Percentiles rank a stretch among this genome's conserved stretches.
phyloP scores from a whole-genome alignment of 345 rosid species.

The Brassica nigra region DNA sequence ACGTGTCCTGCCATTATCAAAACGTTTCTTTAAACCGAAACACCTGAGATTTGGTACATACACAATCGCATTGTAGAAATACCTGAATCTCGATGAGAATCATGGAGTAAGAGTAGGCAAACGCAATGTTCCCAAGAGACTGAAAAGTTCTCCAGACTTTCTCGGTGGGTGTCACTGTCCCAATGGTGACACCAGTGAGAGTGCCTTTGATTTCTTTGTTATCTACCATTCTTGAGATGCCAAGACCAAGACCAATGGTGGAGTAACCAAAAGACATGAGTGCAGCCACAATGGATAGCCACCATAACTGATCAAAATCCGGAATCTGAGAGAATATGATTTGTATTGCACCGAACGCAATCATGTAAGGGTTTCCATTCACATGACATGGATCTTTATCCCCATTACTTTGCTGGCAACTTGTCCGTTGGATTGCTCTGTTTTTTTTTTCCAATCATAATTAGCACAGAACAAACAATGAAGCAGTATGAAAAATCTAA shows the following conservation, averaged over 20 bases:
- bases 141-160: constrained; percentile 90
- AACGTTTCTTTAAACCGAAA: not conserved
- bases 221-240: constrained; percentile 59
- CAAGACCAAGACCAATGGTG: constrained; percentile 73
- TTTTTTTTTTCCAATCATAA: not conserved
- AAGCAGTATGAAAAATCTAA: not conserved
- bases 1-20: constrained; percentile 38
- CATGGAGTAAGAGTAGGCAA: constrained; percentile 83
- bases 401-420: constrained; percentile 55
- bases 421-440: constrained; percentile 70
- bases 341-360: constrained; percentile 60
- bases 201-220: constrained; percentile 62
- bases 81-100: constrained; percentile 92
- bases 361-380: constrained; percentile 66
- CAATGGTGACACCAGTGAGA: constrained; percentile 64
- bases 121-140: constrained; percentile 89
- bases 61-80: not conserved
- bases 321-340: constrained; percentile 76
- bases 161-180: constrained; percentile 42
- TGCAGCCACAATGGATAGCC: constrained; percentile 79
- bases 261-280: constrained; percentile 85
- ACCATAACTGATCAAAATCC: constrained; percentile 73
- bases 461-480: constrained; percentile 7
- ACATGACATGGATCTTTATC: constrained; percentile 50
- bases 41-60: not conserved